Base-by-base conservation (phyloP, 139 green algal genomes). In the Zygnema cylindricum region DNA sequence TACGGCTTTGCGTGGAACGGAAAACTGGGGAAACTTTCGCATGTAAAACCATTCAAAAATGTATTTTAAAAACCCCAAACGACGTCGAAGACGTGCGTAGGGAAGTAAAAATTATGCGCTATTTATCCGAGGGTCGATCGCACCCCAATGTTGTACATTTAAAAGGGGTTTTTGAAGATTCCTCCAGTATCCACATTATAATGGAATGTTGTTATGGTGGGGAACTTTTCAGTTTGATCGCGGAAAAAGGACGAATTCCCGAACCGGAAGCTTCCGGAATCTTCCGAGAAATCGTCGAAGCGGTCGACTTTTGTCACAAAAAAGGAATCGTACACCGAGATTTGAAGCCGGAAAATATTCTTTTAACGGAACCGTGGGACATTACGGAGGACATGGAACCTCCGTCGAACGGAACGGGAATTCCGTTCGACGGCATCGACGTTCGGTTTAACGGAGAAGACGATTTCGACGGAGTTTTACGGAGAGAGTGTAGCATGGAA, bases 181-280 rank as follows among this genome's bases (percentile, higher is more conserved):
- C 69, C 30, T 30, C 63, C 30, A 55, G 77, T 3, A 41, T 89
- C 16, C 49, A 88, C 54, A 33, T 89, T n/a, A 76, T 89, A 25
- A 89, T 89, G 84, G 84, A 89, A 25, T 75, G 98, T 23, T 98
- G 95, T 92, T 92, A 90, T 1, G 97, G 97, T 25, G 97, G 97
- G 0, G 97, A 99, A 93, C 94, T 99, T 21, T 99, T 99, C 93
- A 97, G 98, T 86, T 75, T 94, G 32, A 98, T 98, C n/a, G 33
- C n/a, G 22, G 38, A 39, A 22, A 69, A 33, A 22, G 33, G 40
- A 1, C n/a, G 32, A 23, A 78, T 81, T 30, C 76, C 35, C 2
- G 84, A 89, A 43, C 41, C 40, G 55, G 84, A 89, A 2, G 84
- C 84, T 22, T 75, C 84, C 33, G n/a, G 36, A 41, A 39, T 89